Conservation (phyloP, 306 rosid genomes). For the Dalbergia cochinchinensis region DNA sequence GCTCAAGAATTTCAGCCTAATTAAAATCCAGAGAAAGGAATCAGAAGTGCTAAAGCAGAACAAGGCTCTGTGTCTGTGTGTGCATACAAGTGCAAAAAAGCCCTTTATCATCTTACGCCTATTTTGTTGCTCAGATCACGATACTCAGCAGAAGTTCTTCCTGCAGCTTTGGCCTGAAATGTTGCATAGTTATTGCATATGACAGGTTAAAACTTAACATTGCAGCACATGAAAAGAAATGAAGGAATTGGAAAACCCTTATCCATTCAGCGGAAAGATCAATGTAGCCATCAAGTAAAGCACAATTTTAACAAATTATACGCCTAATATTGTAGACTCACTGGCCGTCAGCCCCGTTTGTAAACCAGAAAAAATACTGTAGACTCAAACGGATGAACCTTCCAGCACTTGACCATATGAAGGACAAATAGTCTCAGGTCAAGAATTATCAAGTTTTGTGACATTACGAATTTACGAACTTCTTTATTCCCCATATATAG, state of each 20-base stretch:
- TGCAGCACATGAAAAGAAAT: conserved; percentile 7
- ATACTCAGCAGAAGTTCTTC: conserved; percentile 71
- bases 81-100: conserved; percentile 38
- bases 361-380: no score
- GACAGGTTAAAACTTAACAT: conserved; percentile 29
- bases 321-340: background rate
- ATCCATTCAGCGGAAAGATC: conserved; percentile 17
- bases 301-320: conserved; percentile 10
- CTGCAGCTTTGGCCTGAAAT: conserved; percentile 93
- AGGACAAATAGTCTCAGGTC: conserved; percentile 22
- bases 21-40: conserved; percentile 48
- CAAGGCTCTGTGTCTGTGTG: conserved; percentile 24
- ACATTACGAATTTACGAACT: background rate
- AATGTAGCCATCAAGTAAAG: conserved; percentile 31
- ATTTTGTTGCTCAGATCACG: conserved; percentile 71
- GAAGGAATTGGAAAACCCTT: conserved; percentile 35
- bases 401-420: conserved; percentile 13
- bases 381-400: conserved; percentile 37
- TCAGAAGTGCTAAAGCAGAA: conserved; percentile 44
- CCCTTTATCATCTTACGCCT: conserved; percentile 74
- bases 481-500: conserved; percentile 1
- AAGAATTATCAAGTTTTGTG: conserved; percentile 17
- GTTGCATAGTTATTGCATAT: conserved; percentile 31
- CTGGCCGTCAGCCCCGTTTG: no score
- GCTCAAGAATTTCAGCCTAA: conserved; percentile 83